A percentile compares a stretch with the other conserved stretches of the same genome.
These are phyloP conservation scores for Jamesozyma rosinii DNA, from an alignment of 805 yeast genomes.

Conservation along the genomic window DNA sequence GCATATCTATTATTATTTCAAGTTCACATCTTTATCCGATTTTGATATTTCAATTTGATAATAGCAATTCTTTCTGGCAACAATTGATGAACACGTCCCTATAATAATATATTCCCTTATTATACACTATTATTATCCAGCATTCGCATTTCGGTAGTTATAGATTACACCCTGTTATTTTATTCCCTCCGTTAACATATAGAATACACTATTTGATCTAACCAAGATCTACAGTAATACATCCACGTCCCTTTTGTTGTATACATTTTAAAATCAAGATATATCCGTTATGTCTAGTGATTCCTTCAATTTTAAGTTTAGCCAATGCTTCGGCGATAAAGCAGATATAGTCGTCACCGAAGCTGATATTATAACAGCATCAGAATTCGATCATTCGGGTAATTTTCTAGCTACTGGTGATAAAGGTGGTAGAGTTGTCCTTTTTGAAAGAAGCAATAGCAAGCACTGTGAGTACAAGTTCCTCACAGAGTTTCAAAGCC, in stretches of 20 bases:
- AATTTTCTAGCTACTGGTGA: constrained; percentile 97
- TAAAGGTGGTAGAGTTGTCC: constrained; percentile 94
- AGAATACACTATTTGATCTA: neutral
- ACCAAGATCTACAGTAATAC: no score
- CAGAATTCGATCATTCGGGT: constrained; percentile 91
- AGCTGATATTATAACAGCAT: constrained; percentile 94
- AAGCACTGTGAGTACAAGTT: constrained; percentile 85
- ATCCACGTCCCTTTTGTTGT: no score
- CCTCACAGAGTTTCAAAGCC: constrained; percentile 94
- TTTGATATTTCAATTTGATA: neutral
- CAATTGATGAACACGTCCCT: neutral
- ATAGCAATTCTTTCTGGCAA: neutral
- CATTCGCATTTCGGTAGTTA: neutral
- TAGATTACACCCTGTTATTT: no score
- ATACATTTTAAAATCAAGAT: no score
- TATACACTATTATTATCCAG: no score
- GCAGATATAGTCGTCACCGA: constrained; percentile 95
- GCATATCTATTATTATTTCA: neutral
- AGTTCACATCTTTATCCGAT: neutral
- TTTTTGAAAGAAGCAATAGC: constrained; percentile 79
- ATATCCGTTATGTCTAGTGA: constrained; percentile 28
- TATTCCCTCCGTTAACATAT: neutral
- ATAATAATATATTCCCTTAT: neutral
- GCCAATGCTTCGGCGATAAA: constrained; percentile 98
- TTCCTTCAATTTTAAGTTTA: constrained; percentile 51